A percentile compares a stretch with the other conserved stretches of the same genome.
These are phyloP conservation scores for Paecilomyces variotii DNA, from an alignment of 2,329 filamentous ascomycete species.

Conservation along the genomic window DNA sequence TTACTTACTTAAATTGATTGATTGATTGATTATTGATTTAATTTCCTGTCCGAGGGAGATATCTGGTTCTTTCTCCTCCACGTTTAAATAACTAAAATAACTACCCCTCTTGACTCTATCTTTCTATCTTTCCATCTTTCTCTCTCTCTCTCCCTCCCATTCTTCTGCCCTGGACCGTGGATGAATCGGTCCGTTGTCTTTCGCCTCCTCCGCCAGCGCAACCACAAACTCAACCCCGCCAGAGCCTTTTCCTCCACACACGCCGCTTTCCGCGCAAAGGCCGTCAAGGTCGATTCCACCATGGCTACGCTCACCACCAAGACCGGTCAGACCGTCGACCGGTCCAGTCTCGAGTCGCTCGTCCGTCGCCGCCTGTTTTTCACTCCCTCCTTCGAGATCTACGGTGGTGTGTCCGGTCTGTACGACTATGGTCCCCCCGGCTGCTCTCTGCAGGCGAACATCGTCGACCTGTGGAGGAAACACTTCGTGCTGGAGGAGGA, in stretches of 20 bases:
- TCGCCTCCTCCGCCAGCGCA: slow-evolving; percentile 27
- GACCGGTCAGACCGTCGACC: slow-evolving; percentile 84
- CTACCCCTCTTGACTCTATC: slow-evolving; percentile 4
- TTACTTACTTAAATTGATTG: too few species aligned
- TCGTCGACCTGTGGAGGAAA: slow-evolving; percentile 83
- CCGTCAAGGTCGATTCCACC: slow-evolving; percentile 26
- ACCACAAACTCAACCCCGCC: slow-evolving; percentile 12
- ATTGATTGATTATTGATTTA: too few species aligned
- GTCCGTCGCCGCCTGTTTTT: slow-evolving; percentile 87
- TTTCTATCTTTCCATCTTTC: neutral
- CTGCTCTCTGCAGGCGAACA: slow-evolving; percentile 76
- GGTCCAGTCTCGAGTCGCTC: slow-evolving; percentile 70
- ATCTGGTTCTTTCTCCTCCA: too few species aligned
- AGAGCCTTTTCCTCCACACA: slow-evolving; percentile 35
- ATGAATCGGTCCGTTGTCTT: slow-evolving; percentile 33
- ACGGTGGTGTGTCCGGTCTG: slow-evolving; percentile 78
- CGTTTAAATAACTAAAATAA: too few species aligned
- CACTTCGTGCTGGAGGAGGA: slow-evolving; percentile 91
- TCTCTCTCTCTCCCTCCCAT: slow-evolving; percentile 9
- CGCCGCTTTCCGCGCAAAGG: slow-evolving; percentile 23
- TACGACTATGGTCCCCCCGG: slow-evolving; percentile 92
- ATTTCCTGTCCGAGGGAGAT: neutral
- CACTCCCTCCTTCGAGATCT: slow-evolving; percentile 92
- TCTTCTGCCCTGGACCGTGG: slow-evolving; percentile 20
- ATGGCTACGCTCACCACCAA: slow-evolving; percentile 66